These are phyloP conservation scores for Groenewaldozyma auringiensis DNA, from an alignment of 1,139 yeast species.

Conservation along the genomic window DNA sequence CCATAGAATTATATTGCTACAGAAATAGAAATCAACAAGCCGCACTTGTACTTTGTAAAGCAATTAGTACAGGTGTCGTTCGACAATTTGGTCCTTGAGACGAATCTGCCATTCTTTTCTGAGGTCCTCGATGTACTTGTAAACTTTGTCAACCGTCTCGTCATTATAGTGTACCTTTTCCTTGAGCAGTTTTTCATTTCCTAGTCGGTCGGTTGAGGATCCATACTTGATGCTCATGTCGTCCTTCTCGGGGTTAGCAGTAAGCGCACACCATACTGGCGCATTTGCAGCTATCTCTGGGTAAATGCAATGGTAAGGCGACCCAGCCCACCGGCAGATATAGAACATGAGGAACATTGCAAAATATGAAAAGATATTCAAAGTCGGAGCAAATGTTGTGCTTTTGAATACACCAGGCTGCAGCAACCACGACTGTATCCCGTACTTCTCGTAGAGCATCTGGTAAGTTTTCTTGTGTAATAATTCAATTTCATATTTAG, in stretches of 20 bases:
- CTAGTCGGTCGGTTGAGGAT: constrained; percentile 58
- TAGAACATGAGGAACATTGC: constrained; percentile 84
- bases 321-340: constrained; percentile 73
- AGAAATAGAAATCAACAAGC: too few relatives aligned
- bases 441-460: constrained; percentile 38
- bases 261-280: constrained; percentile 52
- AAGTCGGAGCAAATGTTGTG: constrained; percentile 65
- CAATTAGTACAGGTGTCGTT: constrained; percentile 21
- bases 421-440: constrained; percentile 63
- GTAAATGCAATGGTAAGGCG: constrained; percentile 79
- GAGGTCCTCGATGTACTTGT: constrained; percentile 49
- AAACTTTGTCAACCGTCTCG: constrained; percentile 59
- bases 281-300: constrained; percentile 90
- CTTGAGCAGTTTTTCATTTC: constrained; percentile 53
- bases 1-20: too few relatives aligned
- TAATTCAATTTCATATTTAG: constrained; percentile 80
- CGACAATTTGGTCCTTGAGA: constrained; percentile 61
- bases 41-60: too few relatives aligned
- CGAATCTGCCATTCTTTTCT: constrained; percentile 59
- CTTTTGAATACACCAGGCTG: constrained; percentile 95
- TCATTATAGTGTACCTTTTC: constrained; percentile 44
- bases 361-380: constrained; percentile 69
- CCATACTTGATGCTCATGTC: constrained; percentile 60
- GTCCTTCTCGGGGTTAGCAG: constrained; percentile 40
- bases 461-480: constrained; percentile 65